These are phyloP conservation scores for Auriscalpium vulgare DNA, from an alignment of 768 basidiomycete species.

Conservation along the genomic window DNA sequence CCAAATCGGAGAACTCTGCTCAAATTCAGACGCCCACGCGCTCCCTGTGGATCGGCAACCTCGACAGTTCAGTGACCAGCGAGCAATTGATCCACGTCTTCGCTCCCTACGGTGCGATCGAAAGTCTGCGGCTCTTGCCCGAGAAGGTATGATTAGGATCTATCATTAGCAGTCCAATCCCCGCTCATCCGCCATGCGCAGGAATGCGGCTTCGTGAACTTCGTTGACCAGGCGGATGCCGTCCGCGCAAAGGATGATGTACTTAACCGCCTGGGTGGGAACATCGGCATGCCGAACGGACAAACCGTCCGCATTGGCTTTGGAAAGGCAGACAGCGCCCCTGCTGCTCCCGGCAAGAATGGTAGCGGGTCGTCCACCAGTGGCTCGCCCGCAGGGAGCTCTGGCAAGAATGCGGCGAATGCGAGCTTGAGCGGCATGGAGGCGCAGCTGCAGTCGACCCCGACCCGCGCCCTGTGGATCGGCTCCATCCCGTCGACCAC, in stretches of 20 bases:
- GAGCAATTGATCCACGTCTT: conserved; percentile 95
- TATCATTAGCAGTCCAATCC: not conserved
- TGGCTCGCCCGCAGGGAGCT: conserved; percentile 51
- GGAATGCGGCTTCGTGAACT: conserved; percentile 99
- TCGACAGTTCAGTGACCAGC: conserved; percentile 90
- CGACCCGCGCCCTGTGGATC: conserved; percentile 95
- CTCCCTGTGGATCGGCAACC: conserved; percentile 96
- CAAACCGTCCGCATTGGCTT: conserved; percentile 97
- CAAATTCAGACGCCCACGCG: conserved; percentile 92
- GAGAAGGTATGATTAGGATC: conserved; percentile 72
- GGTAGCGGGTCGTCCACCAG: conserved; percentile 52
- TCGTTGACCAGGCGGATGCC: conserved; percentile 93
- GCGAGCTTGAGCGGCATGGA: conserved; percentile 65
- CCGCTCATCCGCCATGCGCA: conserved; percentile 22
- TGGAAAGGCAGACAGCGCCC: conserved; percentile 95
- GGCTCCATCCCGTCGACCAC: conserved; percentile 95
- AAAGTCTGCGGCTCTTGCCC: conserved; percentile 87
- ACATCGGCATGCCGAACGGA: conserved; percentile 90
- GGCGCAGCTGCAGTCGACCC: conserved; percentile 81
- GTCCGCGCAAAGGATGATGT: conserved; percentile 98
- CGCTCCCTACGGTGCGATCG: conserved; percentile 94
- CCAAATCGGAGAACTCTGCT: conserved; percentile 67
- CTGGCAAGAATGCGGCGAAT: conserved; percentile 39
- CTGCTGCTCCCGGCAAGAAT: conserved; percentile 77
- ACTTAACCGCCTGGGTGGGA: conserved; percentile 87